Base-by-base conservation (phyloP, 1,284 basidiomycete species). In the Ustilago hordei region DNA sequence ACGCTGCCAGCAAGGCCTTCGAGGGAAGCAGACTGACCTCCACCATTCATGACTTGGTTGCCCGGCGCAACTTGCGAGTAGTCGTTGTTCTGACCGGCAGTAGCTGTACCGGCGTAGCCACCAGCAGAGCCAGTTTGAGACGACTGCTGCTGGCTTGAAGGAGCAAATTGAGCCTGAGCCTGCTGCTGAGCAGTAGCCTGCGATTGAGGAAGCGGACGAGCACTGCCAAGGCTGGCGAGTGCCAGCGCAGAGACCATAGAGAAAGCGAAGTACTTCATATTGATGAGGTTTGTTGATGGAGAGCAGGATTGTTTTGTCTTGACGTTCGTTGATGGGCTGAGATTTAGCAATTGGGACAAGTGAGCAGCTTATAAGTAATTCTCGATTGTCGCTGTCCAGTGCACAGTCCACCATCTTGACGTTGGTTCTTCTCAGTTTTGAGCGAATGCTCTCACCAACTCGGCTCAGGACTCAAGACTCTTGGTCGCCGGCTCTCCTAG, bases 71-170 rank as follows among this genome's bases (percentile, higher is more conserved):
- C 69, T 17, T 62, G 59, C 5, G 62, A 65, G 55, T 71, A 71
- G 69, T 71, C 69, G 60, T 71, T 71, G 58, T 71, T 48, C 38
- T 71, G 69, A 9, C 43, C 43, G 13, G 58, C 62, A 41, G 54
- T 32, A 5, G 63, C 62, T 3, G 17, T 54, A 36, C 69, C 69
- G 15, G 47, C 69, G 36, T 36, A 64, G 1, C 69, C 69, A 35
- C 62, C 62, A 36, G 69, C 69, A 23, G 69, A 65, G 34, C 58
- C 63, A 8, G 23, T n/a, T 38, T 69, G 60, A 34, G 38, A 34
- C 3, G 50, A 28, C 13, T 52, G 55, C 23, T 38, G 52, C 34
- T 38, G 52, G 23, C 52, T 61, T 2, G 60, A 55, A 32, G 43
- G 36, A 17, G 60, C 35, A 3, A 41, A 15, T 17, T 60, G 52